Conservation (phyloP, 345 rosid genomes). For the Dimocarpus longan region DNA sequence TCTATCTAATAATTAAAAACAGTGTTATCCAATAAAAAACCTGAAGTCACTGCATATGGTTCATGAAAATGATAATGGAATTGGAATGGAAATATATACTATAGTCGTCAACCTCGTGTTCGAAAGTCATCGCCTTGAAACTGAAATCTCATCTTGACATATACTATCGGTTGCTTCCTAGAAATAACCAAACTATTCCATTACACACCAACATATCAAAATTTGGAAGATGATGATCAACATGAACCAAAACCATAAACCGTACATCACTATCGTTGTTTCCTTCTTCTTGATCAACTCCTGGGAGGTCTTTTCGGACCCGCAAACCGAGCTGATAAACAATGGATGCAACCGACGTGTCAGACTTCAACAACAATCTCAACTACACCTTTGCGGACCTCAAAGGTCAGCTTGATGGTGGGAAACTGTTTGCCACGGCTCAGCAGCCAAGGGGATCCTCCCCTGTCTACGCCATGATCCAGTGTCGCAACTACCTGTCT, state of each 20-base stretch:
- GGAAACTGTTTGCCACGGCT: conserved; percentile 31
- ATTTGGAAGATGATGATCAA: background rate
- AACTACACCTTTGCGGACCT: conserved; percentile 30
- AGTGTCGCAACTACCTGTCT: conserved; percentile 49
- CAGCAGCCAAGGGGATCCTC: conserved; percentile 24
- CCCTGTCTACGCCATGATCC: conserved; percentile 37
- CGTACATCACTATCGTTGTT: too few relatives aligned
- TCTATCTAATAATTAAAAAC: too few relatives aligned
- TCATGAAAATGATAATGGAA: too few relatives aligned
- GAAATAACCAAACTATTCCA: too few relatives aligned
- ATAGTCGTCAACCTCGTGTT: too few relatives aligned
- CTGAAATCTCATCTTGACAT: too few relatives aligned
- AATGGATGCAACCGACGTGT: conserved; percentile 38
- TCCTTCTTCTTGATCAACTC: background rate
- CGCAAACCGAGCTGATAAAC: conserved; percentile 30
- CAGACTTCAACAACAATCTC: conserved; percentile 36
- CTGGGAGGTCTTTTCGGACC: conserved; percentile 15
- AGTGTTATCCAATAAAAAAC: too few relatives aligned
- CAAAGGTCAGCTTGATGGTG: conserved; percentile 17
- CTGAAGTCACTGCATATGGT: too few relatives aligned
- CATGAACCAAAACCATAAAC: background rate
- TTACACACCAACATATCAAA: background rate
- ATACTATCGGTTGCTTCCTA: too few relatives aligned
- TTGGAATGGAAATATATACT: too few relatives aligned
- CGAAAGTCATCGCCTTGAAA: too few relatives aligned